phyloP scores from a whole-genome alignment of 768 basidiomycete species.

The Kockovaella imperatae region DNA sequence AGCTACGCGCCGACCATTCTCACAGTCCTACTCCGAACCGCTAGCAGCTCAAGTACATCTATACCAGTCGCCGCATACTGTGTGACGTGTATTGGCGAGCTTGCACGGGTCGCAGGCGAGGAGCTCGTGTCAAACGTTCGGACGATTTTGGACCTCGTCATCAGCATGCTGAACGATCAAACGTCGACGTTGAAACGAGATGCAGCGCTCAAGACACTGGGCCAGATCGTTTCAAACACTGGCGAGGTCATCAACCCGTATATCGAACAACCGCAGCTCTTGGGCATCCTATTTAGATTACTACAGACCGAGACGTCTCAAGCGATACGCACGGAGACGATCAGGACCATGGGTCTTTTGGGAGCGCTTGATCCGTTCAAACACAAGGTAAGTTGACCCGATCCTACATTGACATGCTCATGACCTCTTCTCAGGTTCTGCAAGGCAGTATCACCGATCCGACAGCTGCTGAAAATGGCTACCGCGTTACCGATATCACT shows the following conservation, averaged over 20 bases:
- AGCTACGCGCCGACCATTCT: slow-evolving; percentile 92
- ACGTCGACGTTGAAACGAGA: slow-evolving; percentile 73
- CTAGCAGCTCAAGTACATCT: slow-evolving; percentile 64
- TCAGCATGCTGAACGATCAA: slow-evolving; percentile 81
- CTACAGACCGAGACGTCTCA: slow-evolving; percentile 63
- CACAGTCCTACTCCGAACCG: slow-evolving; percentile 77
- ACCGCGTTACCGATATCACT: slow-evolving; percentile 47
- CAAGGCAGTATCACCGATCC: slow-evolving; percentile 55
- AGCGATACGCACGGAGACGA: slow-evolving; percentile 72
- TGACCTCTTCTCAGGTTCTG: slow-evolving; percentile 30
- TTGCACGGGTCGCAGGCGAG: slow-evolving; percentile 87
- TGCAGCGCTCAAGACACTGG: slow-evolving; percentile 85
- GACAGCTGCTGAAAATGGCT: slow-evolving; percentile 54
- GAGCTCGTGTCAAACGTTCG: slow-evolving; percentile 75
- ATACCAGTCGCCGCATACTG: slow-evolving; percentile 85
- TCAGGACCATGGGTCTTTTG: slow-evolving; percentile 89
- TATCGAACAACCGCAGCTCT: slow-evolving; percentile 79
- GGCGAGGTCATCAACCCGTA: slow-evolving; percentile 89
- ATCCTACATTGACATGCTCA: neutral
- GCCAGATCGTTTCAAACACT: slow-evolving; percentile 90
- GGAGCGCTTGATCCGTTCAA: slow-evolving; percentile 94
- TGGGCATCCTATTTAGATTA: slow-evolving; percentile 77
- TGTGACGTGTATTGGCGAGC: slow-evolving; percentile 86
- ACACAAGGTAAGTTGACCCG: slow-evolving; percentile 60
- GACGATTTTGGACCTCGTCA: slow-evolving; percentile 82